These are phyloP conservation scores for Wickerhamiella sergipiensis DNA, from an alignment of 805 yeast genomes.

Conservation along the genomic window DNA sequence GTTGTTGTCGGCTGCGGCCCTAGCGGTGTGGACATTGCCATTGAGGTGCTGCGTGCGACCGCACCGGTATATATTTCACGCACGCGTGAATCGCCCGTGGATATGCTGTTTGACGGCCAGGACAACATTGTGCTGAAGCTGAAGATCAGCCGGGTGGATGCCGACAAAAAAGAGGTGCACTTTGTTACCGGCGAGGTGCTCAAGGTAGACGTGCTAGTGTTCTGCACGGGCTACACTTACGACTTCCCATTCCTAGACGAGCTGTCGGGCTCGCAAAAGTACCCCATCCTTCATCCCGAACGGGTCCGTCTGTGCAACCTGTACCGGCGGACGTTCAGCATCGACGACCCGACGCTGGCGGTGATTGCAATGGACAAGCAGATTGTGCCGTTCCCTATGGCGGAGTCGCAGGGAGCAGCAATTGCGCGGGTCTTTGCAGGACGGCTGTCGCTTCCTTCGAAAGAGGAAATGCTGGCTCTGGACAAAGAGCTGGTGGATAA, in stretches of 20 bases:
- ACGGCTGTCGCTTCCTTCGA: slow-evolving; percentile 36
- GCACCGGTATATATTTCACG: slow-evolving; percentile 35
- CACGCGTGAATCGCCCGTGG: slow-evolving; percentile 31
- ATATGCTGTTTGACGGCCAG: slow-evolving; percentile 23
- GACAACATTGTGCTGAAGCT: slow-evolving; percentile 28
- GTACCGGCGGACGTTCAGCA: slow-evolving; percentile 47
- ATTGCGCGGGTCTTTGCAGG: slow-evolving; percentile 50
- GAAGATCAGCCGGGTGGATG: slow-evolving; percentile 22
- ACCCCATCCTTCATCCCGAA: slow-evolving; percentile 20
- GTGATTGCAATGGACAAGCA: slow-evolving; percentile 36
- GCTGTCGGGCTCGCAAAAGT: slow-evolving; percentile 21
- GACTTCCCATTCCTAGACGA: slow-evolving; percentile 46
- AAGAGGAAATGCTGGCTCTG: slow-evolving; percentile 33
- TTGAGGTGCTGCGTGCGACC: slow-evolving; percentile 38
- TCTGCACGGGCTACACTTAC: slow-evolving; percentile 65
- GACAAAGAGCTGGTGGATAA: slow-evolving; percentile 27
- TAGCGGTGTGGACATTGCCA: slow-evolving; percentile 61
- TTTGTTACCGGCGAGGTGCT: slow-evolving; percentile 36
- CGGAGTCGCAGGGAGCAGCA: slow-evolving; percentile 49
- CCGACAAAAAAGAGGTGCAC: slow-evolving; percentile 27
- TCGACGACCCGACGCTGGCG: slow-evolving; percentile 48
- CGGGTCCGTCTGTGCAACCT: slow-evolving; percentile 38
- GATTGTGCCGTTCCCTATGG: slow-evolving; percentile 23
- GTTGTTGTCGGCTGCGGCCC: slow-evolving; percentile 67
- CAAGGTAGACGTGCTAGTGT: slow-evolving; percentile 44